A percentile compares a stretch with the other conserved stretches of the same genome.
Conservation (phyloP, 2,329 filamentous ascomycete genomes). For the Epichloe typhina region DNA sequence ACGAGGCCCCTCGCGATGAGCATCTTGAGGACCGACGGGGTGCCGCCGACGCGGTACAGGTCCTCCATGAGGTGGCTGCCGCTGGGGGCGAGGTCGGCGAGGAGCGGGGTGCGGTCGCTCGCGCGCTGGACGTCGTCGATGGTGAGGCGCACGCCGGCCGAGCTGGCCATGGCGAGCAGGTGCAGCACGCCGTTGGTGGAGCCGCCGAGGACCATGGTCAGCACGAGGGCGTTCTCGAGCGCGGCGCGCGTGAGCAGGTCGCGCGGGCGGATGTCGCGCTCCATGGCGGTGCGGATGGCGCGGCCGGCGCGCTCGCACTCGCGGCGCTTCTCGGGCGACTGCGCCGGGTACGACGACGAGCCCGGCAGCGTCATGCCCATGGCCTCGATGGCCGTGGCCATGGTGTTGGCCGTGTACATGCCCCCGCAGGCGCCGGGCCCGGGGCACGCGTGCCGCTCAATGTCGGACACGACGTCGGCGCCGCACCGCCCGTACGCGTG, state of each 20-base stretch:
- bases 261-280: conserved; percentile 65
- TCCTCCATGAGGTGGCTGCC: conserved; percentile 84
- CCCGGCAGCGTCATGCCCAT: conserved; percentile 79
- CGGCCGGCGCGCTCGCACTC: conserved; percentile 74
- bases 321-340: conserved; percentile 69
- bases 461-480: conserved; percentile 71
- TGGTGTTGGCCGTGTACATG: conserved; percentile 57
- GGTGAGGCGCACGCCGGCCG: conserved; percentile 62
- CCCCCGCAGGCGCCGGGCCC: conserved; percentile 34
- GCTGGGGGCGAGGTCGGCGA: conserved; percentile 73
- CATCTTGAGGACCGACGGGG: conserved; percentile 69
- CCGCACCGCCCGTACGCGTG: conserved; percentile 63
- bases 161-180: conserved; percentile 80
- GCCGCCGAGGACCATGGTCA: conserved; percentile 86
- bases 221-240: conserved; percentile 79
- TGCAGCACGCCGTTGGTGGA: conserved; percentile 84
- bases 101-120: conserved; percentile 70
- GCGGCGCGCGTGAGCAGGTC: conserved; percentile 68
- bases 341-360: conserved; percentile 71
- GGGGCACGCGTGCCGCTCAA: conserved; percentile 62
- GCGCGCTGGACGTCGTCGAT: conserved; percentile 75
- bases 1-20: conserved; percentile 64
- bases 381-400: conserved; percentile 79
- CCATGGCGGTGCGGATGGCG: conserved; percentile 67
- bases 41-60: conserved; percentile 73